Percentiles rank a stretch among this genome's conserved stretches.
phyloP scores from a whole-genome alignment of 2,329 filamentous ascomycete genomes.

The Epichloe bromicola region DNA sequence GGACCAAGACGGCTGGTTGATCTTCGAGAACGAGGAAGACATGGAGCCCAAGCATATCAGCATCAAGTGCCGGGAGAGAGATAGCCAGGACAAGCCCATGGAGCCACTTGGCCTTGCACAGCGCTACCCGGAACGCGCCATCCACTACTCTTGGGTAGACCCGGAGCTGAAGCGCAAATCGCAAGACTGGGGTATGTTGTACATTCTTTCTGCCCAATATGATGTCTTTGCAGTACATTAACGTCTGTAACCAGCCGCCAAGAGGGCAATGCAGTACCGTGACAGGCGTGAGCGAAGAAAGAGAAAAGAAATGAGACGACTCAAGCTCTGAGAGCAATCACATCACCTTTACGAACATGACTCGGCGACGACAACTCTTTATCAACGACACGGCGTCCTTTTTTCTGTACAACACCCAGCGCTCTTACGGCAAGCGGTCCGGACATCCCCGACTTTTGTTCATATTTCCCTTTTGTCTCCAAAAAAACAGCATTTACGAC shows the following conservation, averaged over 20 bases:
- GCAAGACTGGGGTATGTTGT: conserved; percentile 27
- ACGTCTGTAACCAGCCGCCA: conserved; percentile 15
- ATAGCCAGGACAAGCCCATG: conserved; percentile 23
- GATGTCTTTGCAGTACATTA: not conserved
- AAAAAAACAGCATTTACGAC: not conserved
- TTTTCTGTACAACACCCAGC: not conserved
- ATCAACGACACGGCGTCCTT: not conserved
- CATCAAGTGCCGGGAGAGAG: conserved; percentile 27
- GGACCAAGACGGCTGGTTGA: conserved; percentile 26
- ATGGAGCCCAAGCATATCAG: conserved; percentile 23
- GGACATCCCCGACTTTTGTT: not conserved
- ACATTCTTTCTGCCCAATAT: not conserved
- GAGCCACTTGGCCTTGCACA: conserved; percentile 25
- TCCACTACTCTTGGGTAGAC: conserved; percentile 32
- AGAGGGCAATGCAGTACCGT: conserved; percentile 22
- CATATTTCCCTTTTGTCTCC: not conserved
- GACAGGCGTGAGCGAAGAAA: conserved; percentile 24
- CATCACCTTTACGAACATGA: not conserved
- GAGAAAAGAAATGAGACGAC: conserved; percentile 24
- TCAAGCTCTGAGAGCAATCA: conserved; percentile 20
- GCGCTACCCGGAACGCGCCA: conserved; percentile 34
- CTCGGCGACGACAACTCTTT: conserved; percentile 6
- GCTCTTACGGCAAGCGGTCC: not conserved
- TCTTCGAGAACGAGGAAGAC: conserved; percentile 26
- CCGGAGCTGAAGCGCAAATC: conserved; percentile 24